Percentiles rank a stretch among this genome's conserved stretches.
Conservation (phyloP, 495 filamentous ascomycete genomes). For the Bathelium albidoporum region DNA sequence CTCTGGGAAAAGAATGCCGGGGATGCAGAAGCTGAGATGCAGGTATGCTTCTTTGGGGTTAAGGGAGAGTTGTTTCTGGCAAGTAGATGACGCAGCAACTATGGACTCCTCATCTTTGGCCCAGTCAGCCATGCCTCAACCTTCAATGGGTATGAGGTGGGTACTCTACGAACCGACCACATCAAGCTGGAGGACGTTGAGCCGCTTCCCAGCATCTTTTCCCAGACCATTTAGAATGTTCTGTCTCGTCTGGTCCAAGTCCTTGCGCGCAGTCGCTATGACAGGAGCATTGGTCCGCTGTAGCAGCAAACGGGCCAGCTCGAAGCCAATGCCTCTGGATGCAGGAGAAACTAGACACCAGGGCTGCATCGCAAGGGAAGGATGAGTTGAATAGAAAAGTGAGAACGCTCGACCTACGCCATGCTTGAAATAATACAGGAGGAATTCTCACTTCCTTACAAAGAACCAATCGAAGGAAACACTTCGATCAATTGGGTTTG, state of each 20-base stretch:
- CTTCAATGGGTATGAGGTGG: not conserved
- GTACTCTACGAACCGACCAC: constrained; percentile 39
- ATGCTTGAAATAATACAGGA: not conserved
- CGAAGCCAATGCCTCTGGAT: constrained; percentile 65
- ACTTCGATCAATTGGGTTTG: too few species aligned
- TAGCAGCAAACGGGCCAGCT: constrained; percentile 58
- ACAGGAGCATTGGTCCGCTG: constrained; percentile 54
- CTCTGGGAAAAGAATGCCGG: constrained; percentile 66
- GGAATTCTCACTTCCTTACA: not conserved
- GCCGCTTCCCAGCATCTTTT: constrained; percentile 34
- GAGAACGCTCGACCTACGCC: not conserved
- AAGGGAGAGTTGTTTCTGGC: constrained; percentile 11
- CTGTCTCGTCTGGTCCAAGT: constrained; percentile 41
- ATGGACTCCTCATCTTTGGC: constrained; percentile 43
- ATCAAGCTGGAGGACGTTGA: constrained; percentile 49
- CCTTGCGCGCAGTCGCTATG: constrained; percentile 58
- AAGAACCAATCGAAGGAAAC: not conserved
- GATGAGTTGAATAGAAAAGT: not conserved
- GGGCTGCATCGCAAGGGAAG: constrained; percentile 20
- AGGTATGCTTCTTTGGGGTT: constrained; percentile 38
- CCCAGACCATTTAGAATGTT: constrained; percentile 44
- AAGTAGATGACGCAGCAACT: constrained; percentile 31
- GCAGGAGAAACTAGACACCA: constrained; percentile 51
- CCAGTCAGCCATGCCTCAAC: not conserved
- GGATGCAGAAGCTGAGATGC: constrained; percentile 58